Conservation (phyloP, 768 basidiomycete species). For the Glaciozyma antarctica region DNA sequence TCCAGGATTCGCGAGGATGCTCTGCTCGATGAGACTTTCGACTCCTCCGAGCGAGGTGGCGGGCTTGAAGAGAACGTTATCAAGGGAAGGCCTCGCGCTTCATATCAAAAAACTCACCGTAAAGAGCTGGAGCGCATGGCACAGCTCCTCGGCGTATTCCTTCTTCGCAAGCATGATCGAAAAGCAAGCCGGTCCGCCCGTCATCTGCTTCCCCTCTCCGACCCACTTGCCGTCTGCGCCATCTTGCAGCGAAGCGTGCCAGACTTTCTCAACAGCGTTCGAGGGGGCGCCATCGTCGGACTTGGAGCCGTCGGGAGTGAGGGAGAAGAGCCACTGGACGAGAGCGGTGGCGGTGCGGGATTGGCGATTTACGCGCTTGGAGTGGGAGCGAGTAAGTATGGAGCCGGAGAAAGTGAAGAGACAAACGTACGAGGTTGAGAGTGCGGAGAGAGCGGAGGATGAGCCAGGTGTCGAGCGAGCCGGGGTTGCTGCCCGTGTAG, state of each 20-base stretch:
- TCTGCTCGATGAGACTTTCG: conserved; percentile 71
- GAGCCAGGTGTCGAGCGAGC: conserved; percentile 36
- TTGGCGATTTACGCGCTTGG: conserved; percentile 60
- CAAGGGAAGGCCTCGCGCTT: too few relatives aligned
- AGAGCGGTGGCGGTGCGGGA: conserved; percentile 61
- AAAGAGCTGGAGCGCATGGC: conserved; percentile 57
- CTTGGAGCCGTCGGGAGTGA: conserved; percentile 42
- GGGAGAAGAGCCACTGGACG: conserved; percentile 56
- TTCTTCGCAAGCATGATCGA: conserved; percentile 29
- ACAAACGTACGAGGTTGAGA: conserved; percentile 50
- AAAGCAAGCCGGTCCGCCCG: conserved; percentile 35
- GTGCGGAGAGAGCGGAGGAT: conserved; percentile 73
- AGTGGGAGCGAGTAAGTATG: conserved; percentile 74
- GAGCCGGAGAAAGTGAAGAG: conserved; percentile 71
- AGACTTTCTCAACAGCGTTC: conserved; percentile 44
- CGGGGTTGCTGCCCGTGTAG: conserved; percentile 39
- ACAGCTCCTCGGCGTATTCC: conserved; percentile 44
- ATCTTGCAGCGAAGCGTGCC: conserved; percentile 37
- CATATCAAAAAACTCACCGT: conserved; percentile 40
- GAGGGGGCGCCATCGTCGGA: conserved; percentile 53
- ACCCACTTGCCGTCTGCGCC: conserved; percentile 70
- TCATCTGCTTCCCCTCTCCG: conserved; percentile 49
- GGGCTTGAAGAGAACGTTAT: too few relatives aligned
- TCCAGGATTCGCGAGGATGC: too few relatives aligned
- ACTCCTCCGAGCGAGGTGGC: conserved; percentile 63